These are phyloP conservation scores for Ambrosiella beaveri DNA, from an alignment of 2,329 filamentous ascomycete genomes.

Conservation along the genomic window DNA sequence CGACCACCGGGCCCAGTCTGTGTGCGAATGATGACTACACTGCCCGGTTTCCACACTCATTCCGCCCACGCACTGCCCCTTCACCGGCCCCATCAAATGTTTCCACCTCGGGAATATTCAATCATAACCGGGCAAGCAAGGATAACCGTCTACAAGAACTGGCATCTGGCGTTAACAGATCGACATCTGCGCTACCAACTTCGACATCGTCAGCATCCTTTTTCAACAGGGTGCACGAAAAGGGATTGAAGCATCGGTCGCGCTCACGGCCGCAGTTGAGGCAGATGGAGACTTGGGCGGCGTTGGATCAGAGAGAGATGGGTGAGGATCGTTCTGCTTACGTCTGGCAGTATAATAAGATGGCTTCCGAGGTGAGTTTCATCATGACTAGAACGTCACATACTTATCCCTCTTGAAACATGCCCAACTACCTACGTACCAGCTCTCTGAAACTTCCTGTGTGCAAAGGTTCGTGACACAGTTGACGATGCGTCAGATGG, in stretches of 20 bases:
- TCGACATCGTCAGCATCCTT: constrained; percentile 4
- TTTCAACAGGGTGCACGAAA: not conserved
- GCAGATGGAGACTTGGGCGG: constrained; percentile 11
- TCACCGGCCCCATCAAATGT: not conserved
- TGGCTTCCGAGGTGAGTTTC: constrained; percentile 36
- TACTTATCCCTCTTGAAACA: not conserved
- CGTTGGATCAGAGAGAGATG: constrained; percentile 22
- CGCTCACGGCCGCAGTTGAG: constrained; percentile 10
- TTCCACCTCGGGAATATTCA: not conserved
- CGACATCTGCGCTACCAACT: constrained; percentile 10
- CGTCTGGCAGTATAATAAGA: constrained; percentile 40
- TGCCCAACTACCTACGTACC: not conserved
- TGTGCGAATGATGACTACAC: not conserved
- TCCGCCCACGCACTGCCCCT: constrained; percentile 4
- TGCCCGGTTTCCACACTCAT: not conserved
- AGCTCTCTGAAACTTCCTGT: not conserved
- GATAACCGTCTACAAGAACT: not conserved
- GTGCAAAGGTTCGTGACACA: not conserved
- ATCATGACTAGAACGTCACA: not conserved
- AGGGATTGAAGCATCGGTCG: constrained; percentile 3
- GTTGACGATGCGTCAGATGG: not conserved
- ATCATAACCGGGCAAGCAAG: not conserved
- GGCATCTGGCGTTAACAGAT: constrained; percentile 4
- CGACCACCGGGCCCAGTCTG: not conserved
- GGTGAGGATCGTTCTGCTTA: constrained; percentile 31